phyloP scores from a whole-genome alignment of 2,329 filamentous ascomycete genomes.

The Scedosporium minutisporum region DNA sequence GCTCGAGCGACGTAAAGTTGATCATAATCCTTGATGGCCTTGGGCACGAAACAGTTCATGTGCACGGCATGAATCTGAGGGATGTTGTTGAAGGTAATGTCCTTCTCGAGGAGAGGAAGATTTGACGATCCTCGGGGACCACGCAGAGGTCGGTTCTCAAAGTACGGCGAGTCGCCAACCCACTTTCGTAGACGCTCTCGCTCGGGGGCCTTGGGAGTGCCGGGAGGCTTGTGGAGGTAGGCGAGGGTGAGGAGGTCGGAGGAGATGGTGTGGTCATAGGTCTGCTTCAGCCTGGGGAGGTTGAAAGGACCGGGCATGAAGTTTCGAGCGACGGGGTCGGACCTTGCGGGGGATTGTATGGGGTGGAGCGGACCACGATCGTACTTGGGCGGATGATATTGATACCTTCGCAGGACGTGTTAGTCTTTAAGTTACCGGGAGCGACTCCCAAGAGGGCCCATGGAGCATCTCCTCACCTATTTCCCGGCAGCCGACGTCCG shows the following conservation, averaged over 20 bases:
- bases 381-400: constrained; percentile 90
- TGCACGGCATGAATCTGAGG: constrained; percentile 74
- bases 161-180: constrained; percentile 88
- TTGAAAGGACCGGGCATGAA: constrained; percentile 90
- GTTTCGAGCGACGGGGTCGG: constrained; percentile 77
- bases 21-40: constrained; percentile 60
- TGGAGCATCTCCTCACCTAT: constrained; percentile 28
- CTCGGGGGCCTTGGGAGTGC: constrained; percentile 44
- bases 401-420: constrained; percentile 55
- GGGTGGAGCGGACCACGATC: constrained; percentile 89
- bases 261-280: constrained; percentile 77
- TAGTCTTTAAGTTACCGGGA: neutral
- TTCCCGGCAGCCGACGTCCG: constrained; percentile 32
- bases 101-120: constrained; percentile 60
- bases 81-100: constrained; percentile 74
- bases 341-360: constrained; percentile 76
- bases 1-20: constrained; percentile 76
- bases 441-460: neutral
- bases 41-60: constrained; percentile 65
- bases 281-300: constrained; percentile 77
- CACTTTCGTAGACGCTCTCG: constrained; percentile 68
- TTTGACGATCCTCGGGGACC: constrained; percentile 69
- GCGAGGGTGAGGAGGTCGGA: constrained; percentile 80
- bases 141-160: constrained; percentile 78
- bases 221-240: constrained; percentile 79